A percentile compares a stretch with the other conserved stretches of the same genome.
Conservation (phyloP, 768 basidiomycete genomes). For the Kwoniella sp. region DNA sequence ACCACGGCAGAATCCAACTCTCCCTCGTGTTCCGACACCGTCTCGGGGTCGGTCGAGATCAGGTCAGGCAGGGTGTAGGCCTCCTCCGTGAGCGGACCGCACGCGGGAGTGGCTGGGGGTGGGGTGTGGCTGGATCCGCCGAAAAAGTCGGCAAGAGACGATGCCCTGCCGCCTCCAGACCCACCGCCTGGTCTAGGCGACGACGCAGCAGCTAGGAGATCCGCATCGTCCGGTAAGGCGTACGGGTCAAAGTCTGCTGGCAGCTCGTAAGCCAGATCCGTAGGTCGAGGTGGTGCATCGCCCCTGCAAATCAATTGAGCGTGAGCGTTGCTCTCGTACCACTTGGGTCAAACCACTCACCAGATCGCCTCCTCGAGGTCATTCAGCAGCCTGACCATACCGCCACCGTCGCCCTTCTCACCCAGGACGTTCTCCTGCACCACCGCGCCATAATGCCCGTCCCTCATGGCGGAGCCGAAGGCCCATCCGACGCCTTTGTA, state of each 20-base stretch:
- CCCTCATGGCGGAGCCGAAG: conserved; percentile 22
- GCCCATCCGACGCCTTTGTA: conserved; percentile 34
- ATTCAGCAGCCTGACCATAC: conserved; percentile 33
- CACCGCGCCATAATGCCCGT: conserved; percentile 31
- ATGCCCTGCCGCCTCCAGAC: background rate
- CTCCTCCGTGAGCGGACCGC: conserved; percentile 1
- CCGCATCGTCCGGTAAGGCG: conserved; percentile 20
- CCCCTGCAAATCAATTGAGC: no score
- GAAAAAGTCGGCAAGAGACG: conserved; percentile 20
- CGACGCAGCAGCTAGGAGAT: conserved; percentile 3
- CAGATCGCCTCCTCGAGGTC: conserved; percentile 42
- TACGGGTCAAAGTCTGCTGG: conserved; percentile 42
- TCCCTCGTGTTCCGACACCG: conserved; percentile 1
- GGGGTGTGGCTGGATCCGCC: conserved; percentile 1
- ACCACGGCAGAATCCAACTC: background rate
- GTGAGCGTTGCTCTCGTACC: no score
- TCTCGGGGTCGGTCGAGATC: background rate
- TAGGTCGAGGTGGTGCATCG: conserved; percentile 35
- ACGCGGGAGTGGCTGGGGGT: background rate
- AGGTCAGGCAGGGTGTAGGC: conserved; percentile 4
- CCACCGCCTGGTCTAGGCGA: background rate
- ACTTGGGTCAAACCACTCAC: conserved; percentile 17
- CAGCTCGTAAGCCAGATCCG: conserved; percentile 33
- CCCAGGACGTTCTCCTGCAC: conserved; percentile 21
- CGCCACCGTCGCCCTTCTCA: conserved; percentile 19